Evolutionary conservation across 345 rosid genomes (phyloP), one percentile per base, ranked within the genome.

Genomic region (Pugionium dolabratum): DNA sequence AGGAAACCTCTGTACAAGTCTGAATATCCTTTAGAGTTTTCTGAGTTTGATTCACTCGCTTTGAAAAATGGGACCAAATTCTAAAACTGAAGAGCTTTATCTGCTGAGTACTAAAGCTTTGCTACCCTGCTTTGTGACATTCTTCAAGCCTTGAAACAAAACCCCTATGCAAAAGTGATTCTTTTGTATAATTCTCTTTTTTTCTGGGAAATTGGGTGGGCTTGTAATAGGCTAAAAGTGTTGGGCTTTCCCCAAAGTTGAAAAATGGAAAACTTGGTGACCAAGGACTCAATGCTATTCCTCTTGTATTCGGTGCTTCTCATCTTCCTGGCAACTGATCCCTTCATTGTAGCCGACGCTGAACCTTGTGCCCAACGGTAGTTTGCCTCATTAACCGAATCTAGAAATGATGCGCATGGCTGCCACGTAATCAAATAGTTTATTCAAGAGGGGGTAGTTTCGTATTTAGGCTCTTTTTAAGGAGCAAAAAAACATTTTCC

Each of bases 101-200:
- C 18, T 79, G 3, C 66, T 82, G 46, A 79, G 76, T 75, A 83
- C 79, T 42, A 81, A 66, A 65, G 92, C 93, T 74, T 81, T 90
- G 43, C 78, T 90, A 26, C 90, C 90, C 71, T 86, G 97, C 73
- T 90, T 87, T 72, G 89, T 86, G 35, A 81, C 83, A 3, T 73
- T 84, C 39, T 87, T 81, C 70, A 77, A 64, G 56, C 55, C 79
- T 9, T 76, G 80, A 74, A 45, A 65, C 54, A 57, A 54, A 27
- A 32, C 7, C 4, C 7, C 1, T 1, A 7, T 7, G 9, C 2
- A 7, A 57, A n/a, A 4, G 33, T 1, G 29, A 43, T 59, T 59
- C 18, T n/a, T 49, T 56, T 46, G 32, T 56, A 0, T 9, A 9
- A 9, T 30, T 37, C 28, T 11, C 5, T 64, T 4, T 9, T 18